Evolutionary conservation across 2,329 filamentous ascomycete genomes (phyloP).

Genomic region (Ceratocystis huliohia): DNA sequence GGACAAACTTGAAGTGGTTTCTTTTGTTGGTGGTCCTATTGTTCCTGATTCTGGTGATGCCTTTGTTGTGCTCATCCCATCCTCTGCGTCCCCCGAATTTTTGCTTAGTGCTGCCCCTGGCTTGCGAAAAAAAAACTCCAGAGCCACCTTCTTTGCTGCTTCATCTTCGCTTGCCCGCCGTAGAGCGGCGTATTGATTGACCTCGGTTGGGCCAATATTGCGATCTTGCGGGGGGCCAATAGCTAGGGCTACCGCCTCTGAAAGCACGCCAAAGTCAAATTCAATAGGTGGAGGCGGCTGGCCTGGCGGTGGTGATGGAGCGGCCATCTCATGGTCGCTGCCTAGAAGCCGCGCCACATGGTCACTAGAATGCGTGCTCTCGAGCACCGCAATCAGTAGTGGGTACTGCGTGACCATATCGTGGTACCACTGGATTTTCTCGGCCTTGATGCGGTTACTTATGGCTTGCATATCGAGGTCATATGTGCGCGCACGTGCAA

Average conservation of each 20-base stretch:
- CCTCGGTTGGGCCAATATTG: constrained; percentile 18
- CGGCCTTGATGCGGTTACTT: constrained; percentile 38
- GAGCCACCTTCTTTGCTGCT: constrained; percentile 16
- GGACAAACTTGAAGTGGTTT: neutral
- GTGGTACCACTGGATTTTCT: constrained; percentile 43
- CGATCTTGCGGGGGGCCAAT: constrained; percentile 26
- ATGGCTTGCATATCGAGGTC: constrained; percentile 35
- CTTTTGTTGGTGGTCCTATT: neutral
- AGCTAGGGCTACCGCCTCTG: constrained; percentile 22
- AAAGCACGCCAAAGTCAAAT: constrained; percentile 19
- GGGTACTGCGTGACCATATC: constrained; percentile 32
- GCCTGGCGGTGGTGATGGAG: neutral
- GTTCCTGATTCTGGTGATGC: neutral
- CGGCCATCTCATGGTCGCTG: constrained; percentile 5
- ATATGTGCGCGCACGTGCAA: constrained; percentile 36
- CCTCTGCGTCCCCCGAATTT: too few species aligned
- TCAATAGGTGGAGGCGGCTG: constrained; percentile 14
- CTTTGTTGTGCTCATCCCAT: neutral
- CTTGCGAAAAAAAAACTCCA: constrained; percentile 19
- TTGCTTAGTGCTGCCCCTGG: constrained; percentile 4
- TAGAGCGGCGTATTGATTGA: constrained; percentile 11
- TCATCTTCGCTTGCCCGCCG: constrained; percentile 16
- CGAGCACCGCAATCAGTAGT: constrained; percentile 29
- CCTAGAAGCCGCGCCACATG: constrained; percentile 27
- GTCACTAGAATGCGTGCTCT: constrained; percentile 25